phyloP scores from a whole-genome alignment of 1,284 basidiomycete species.

The Mycena sp. region DNA sequence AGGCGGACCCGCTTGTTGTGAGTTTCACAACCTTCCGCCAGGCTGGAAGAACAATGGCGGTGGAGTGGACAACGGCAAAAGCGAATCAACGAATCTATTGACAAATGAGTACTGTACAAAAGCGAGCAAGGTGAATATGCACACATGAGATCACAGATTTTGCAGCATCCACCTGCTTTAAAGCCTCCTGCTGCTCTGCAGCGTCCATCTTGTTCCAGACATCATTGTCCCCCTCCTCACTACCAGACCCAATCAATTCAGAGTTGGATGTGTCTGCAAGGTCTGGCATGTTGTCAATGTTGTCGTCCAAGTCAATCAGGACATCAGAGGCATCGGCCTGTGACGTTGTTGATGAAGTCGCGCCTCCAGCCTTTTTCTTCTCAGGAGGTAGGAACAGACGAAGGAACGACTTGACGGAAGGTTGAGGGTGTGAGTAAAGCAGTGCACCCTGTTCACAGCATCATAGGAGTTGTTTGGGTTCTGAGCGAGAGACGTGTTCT shows the following conservation, averaged over 20 bases:
- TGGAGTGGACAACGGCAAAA: background rate
- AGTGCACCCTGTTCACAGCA: slow-evolving; percentile 10
- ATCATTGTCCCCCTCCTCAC: background rate
- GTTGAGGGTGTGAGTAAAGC: slow-evolving; percentile 25
- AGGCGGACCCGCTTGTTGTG: background rate
- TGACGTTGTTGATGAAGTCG: no score
- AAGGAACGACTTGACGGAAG: slow-evolving; percentile 23
- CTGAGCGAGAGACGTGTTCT: background rate
- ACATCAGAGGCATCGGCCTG: no score
- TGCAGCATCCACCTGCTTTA: background rate
- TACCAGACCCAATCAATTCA: background rate
- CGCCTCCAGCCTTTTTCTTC: background rate
- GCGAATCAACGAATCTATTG: background rate
- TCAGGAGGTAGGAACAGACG: slow-evolving; percentile 3
- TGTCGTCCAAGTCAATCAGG: no score
- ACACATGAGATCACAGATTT: background rate
- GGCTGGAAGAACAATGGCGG: background rate
- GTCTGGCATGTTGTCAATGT: background rate
- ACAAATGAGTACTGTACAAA: background rate
- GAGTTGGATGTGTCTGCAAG: background rate
- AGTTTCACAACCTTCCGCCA: background rate
- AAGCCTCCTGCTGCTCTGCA: background rate
- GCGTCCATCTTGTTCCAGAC: background rate
- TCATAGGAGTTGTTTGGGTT: slow-evolving; percentile 8
- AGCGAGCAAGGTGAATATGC: background rate